Conservation (phyloP, 75 land plant species). For the Ceratopteris richardii region DNA sequence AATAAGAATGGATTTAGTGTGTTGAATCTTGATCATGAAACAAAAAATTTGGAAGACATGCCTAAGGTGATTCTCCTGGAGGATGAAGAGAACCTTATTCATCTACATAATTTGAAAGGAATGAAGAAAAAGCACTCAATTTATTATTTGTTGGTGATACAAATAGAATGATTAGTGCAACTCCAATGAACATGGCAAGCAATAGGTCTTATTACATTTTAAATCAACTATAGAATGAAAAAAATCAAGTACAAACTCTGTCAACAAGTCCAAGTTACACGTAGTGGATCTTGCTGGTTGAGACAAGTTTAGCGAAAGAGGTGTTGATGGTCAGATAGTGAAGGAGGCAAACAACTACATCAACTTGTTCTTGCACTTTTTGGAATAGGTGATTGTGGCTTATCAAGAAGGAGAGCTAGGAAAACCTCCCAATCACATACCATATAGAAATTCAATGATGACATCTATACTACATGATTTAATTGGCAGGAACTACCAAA, state of each 20-base stretch:
- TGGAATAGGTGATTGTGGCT: constrained; percentile 35
- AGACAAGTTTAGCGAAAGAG: constrained; percentile 28
- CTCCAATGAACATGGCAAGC: constrained; percentile 40
- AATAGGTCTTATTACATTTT: constrained; percentile 29
- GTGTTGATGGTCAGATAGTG: constrained; percentile 35
- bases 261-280: constrained; percentile 27
- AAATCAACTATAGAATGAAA: constrained; percentile 23
- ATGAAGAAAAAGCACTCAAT: constrained; percentile 34
- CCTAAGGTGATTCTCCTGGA: no score
- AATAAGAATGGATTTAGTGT: no score
- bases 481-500: constrained; percentile 29
- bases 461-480: constrained; percentile 33
- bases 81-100: no score
- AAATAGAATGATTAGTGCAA: constrained; percentile 30
- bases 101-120: no score
- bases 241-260: constrained; percentile 23
- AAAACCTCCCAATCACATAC: constrained; percentile 21
- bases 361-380: constrained; percentile 27
- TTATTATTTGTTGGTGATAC: constrained; percentile 32
- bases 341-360: constrained; percentile 36
- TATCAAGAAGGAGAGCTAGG: constrained; percentile 29
- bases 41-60: no score
- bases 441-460: constrained; percentile 36
- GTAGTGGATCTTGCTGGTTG: constrained; percentile 35
- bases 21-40: no score